These are phyloP conservation scores for Penicillium sp. DNA, from an alignment of 2,329 filamentous ascomycete species.

Conservation along the genomic window DNA sequence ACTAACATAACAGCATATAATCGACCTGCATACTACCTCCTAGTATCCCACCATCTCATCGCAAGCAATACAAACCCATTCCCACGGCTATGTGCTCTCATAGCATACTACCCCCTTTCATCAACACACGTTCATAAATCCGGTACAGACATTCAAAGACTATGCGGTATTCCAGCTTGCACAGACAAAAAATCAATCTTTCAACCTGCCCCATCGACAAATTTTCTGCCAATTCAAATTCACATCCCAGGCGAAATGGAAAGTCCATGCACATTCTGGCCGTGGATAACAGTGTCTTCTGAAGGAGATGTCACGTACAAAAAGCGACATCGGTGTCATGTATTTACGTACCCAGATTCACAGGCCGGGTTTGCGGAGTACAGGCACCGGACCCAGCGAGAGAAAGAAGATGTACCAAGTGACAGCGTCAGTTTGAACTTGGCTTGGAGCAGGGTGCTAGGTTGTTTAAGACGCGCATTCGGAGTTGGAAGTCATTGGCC, in stretches of 20 bases:
- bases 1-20: slow-evolving; percentile 52
- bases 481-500: slow-evolving; percentile 32
- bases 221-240: slow-evolving; percentile 50
- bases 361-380: slow-evolving; percentile 66
- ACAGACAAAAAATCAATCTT: slow-evolving; percentile 31
- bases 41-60: slow-evolving; percentile 43
- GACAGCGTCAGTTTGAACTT: slow-evolving; percentile 54
- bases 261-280: slow-evolving; percentile 19
- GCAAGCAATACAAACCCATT: slow-evolving; percentile 54
- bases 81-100: slow-evolving; percentile 56
- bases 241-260: slow-evolving; percentile 50
- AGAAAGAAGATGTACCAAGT: neutral
- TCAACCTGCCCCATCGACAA: slow-evolving; percentile 25
- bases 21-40: slow-evolving; percentile 56
- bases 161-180: slow-evolving; percentile 32
- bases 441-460: slow-evolving; percentile 65
- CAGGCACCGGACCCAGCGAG: slow-evolving; percentile 46
- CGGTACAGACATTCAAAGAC: slow-evolving; percentile 1
- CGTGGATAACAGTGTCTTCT: slow-evolving; percentile 23
- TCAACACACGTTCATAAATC: slow-evolving; percentile 3
- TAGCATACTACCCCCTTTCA: slow-evolving; percentile 57
- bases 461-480: slow-evolving; percentile 60
- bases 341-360: slow-evolving; percentile 56
- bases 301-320: slow-evolving; percentile 26
- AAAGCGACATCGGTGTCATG: slow-evolving; percentile 32